These are phyloP conservation scores for Lophium mytilinum DNA, from an alignment of 495 filamentous ascomycete genomes.

Conservation along the genomic window DNA sequence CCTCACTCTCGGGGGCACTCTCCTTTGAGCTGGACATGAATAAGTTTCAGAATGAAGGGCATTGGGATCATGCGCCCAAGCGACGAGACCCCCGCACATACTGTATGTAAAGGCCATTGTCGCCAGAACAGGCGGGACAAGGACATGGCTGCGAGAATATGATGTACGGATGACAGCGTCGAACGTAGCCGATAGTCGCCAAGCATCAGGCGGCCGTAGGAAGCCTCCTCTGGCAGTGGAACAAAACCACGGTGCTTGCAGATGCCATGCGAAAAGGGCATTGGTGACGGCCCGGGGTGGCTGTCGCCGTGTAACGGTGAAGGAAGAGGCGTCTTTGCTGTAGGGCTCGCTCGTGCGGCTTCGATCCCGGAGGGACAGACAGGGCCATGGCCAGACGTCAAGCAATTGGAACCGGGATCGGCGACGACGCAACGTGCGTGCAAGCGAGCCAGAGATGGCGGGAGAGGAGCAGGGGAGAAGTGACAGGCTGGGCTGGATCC, in stretches of 20 bases:
- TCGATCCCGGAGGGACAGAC: background rate
- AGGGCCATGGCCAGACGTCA: background rate
- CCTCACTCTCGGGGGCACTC: background rate
- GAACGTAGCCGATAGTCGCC: background rate
- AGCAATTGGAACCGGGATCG: conserved; percentile 10
- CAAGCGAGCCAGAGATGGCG: conserved; percentile 12
- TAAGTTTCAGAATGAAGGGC: background rate
- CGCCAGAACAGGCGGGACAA: background rate
- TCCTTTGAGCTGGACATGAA: background rate
- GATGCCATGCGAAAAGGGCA: background rate
- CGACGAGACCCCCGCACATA: background rate
- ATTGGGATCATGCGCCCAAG: background rate
- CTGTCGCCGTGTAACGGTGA: background rate
- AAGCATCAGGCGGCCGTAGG: background rate
- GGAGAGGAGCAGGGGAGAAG: conserved; percentile 2
- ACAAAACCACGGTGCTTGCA: background rate
- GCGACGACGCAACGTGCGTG: conserved; percentile 12
- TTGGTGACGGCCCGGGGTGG: background rate
- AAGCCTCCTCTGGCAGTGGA: background rate
- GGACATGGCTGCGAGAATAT: background rate
- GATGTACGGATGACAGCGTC: background rate
- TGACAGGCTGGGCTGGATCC: background rate
- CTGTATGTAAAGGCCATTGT: background rate
- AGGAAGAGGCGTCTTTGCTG: background rate
- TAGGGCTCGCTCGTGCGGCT: background rate